Evolutionary conservation across 2,329 filamentous ascomycete genomes (phyloP), one percentile per base, ranked within the genome.

Genomic region (Conoideocrella luteorostrata): DNA sequence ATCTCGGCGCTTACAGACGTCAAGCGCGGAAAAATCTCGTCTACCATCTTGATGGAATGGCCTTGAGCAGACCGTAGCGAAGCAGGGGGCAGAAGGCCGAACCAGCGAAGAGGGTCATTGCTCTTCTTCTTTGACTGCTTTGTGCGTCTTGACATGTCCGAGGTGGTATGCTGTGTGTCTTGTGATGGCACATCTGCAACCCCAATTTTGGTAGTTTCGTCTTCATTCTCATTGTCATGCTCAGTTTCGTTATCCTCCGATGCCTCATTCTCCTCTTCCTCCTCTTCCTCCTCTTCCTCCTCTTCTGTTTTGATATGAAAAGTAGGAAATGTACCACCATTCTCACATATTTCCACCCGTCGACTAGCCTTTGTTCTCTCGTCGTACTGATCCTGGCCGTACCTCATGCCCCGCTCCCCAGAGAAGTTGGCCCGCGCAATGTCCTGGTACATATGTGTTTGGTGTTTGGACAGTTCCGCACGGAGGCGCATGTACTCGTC

Each of bases 381-480:
- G 60, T 90, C 84, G 58, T 86, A 91, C 56, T 78, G 75, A 53
- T 87, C 82, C 50, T 70, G 74, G 3, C 84, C 85, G 58, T 84
- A 89, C 33, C 78, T 71, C 48, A 78, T 60, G 24, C 81, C 76
- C 11, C 77, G 69, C 56, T 78, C 71, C n/a, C 77, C 78, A 22
- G 77, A 69, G 63, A 87, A 89, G 64, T 89, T 88, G 48, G 86
- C 86, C 45, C 85, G 77, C n/a, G 86, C 82, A 32, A 90, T 70
- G 50, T 69, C 65, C 44, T 76, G 73, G 56, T 71, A 77, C 50
- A 85, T 72, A 41, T 66, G 65, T 17, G 73, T 66, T 50, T 87
- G 75, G 17, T 77, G 64, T 11, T 60, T 56, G 34, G 69, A 68
- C 29, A 89, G 71, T 34, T 72, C 59, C 21, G 66, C 57, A 47